These are phyloP conservation scores for Wickerhamomyces sp. DNA, from an alignment of 1,139 yeast species.

Conservation along the genomic window DNA sequence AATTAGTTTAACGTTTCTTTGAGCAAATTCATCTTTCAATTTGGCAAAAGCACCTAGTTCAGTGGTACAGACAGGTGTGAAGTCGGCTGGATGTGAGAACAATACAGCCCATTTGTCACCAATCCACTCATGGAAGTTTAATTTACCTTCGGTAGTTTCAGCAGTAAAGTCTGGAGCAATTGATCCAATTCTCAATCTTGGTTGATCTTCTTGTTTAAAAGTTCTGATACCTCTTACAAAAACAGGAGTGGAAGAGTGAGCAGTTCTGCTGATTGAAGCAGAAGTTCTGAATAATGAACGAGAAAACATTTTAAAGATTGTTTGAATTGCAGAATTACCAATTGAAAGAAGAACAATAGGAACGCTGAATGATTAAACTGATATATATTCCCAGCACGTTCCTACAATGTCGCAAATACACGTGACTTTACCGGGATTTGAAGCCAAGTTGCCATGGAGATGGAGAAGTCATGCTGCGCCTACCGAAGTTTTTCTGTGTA, in stretches of 20 bases:
- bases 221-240: slow-evolving; percentile 31
- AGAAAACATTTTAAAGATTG: slow-evolving; percentile 21
- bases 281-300: slow-evolving; percentile 25
- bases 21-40: slow-evolving; percentile 75
- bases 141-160: slow-evolving; percentile 69
- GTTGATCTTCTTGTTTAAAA: slow-evolving; percentile 57
- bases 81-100: slow-evolving; percentile 91
- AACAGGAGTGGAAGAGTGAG: slow-evolving; percentile 16
- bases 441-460: not conserved
- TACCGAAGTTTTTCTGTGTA: not conserved
- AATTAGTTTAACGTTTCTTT: slow-evolving; percentile 76
- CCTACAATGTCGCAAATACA: not conserved
- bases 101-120: slow-evolving; percentile 81
- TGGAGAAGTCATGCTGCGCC: not conserved
- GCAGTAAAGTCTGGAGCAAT: slow-evolving; percentile 82
- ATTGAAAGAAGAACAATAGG: too few relatives aligned
- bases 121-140: slow-evolving; percentile 76
- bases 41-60: slow-evolving; percentile 90
- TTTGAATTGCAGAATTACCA: not conserved
- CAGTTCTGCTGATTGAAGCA: slow-evolving; percentile 19
- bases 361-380: too few relatives aligned
- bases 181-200: slow-evolving; percentile 62
- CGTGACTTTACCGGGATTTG: not conserved
- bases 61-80: slow-evolving; percentile 93
- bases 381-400: too few relatives aligned